A percentile compares a stretch with the other conserved stretches of the same genome.
These are phyloP conservation scores for Dujonia santamariae DNA, from an alignment of 1,139 yeast species.

Conservation along the genomic window DNA sequence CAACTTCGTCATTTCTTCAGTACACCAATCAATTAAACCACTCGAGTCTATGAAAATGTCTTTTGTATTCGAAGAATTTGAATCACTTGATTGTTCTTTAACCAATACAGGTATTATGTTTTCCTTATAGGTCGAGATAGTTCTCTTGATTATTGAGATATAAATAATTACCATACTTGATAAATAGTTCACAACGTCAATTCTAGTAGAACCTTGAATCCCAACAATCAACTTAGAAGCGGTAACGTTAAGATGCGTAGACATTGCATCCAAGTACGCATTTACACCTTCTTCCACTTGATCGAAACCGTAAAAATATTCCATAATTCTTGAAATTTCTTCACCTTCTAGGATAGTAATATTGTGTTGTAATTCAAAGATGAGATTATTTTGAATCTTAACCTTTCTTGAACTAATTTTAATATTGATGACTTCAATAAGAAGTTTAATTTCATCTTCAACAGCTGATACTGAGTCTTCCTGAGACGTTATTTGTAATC, in stretches of 20 bases:
- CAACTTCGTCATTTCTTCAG: conserved; percentile 60
- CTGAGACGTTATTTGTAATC: conserved; percentile 2
- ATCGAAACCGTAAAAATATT: conserved; percentile 35
- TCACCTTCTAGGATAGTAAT: conserved; percentile 28
- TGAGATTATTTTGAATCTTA: conserved; percentile 36
- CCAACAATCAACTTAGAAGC: conserved; percentile 38
- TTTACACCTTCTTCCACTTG: conserved; percentile 38
- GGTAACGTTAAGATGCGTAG: conserved; percentile 29
- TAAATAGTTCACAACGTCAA: conserved; percentile 43
- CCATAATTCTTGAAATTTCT: conserved; percentile 33
- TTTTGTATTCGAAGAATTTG: background rate
- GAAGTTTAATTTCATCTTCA: conserved; percentile 33
- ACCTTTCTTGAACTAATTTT: conserved; percentile 36
- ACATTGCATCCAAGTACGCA: conserved; percentile 36
- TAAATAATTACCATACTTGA: conserved; percentile 43
- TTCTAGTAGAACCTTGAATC: conserved; percentile 44
- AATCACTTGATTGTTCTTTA: conserved; percentile 20
- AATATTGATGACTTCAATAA: conserved; percentile 41
- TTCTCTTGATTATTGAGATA: conserved; percentile 37
- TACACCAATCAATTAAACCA: conserved; percentile 62
- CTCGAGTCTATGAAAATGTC: conserved; percentile 45
- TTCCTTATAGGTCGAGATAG: conserved; percentile 30
- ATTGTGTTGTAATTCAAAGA: conserved; percentile 37
- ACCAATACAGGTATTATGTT: conserved; percentile 34
- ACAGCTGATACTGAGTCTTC: conserved; percentile 6